Conservation (phyloP, 2,329 filamentous ascomycete genomes). For the Aspergillus brasiliensis region DNA sequence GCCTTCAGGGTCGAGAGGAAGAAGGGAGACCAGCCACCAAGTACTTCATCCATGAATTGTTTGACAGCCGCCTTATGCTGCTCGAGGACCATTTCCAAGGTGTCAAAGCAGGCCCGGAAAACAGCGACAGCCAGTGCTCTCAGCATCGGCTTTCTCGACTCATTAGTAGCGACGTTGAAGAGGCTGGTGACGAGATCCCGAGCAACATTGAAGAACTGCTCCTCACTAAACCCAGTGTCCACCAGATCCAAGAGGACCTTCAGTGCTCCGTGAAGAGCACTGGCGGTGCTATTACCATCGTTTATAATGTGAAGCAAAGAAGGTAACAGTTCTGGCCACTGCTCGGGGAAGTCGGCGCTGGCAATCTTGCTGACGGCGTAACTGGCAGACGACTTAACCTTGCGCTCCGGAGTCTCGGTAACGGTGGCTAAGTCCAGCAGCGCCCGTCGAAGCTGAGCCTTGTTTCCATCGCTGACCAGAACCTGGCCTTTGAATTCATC, state of each 20-base stretch:
- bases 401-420: conserved; percentile 71
- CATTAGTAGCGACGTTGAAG: conserved; percentile 77
- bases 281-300: conserved; percentile 68
- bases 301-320: conserved; percentile 73
- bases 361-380: conserved; percentile 93
- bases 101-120: conserved; percentile 89
- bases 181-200: conserved; percentile 81
- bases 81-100: conserved; percentile 94
- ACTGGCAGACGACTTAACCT: conserved; percentile 86
- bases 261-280: conserved; percentile 84
- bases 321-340: conserved; percentile 89
- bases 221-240: conserved; percentile 89
- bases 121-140: conserved; percentile 86
- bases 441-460: conserved; percentile 70
- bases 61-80: conserved; percentile 86
- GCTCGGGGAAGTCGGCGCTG: conserved; percentile 86
- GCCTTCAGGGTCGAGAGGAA: conserved; percentile 78
- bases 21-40: conserved; percentile 85
- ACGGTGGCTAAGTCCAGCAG: conserved; percentile 78
- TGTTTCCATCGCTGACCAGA: conserved; percentile 71
- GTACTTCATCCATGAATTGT: conserved; percentile 81
- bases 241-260: conserved; percentile 87
- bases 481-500: conserved; percentile 70
- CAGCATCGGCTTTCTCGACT: conserved; percentile 71
- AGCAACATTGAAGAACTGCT: conserved; percentile 91